Percentiles rank a stretch among this genome's conserved stretches.
Evolutionary conservation across 768 basidiomycete species (phyloP).

Genomic region (Russula abietina): DNA sequence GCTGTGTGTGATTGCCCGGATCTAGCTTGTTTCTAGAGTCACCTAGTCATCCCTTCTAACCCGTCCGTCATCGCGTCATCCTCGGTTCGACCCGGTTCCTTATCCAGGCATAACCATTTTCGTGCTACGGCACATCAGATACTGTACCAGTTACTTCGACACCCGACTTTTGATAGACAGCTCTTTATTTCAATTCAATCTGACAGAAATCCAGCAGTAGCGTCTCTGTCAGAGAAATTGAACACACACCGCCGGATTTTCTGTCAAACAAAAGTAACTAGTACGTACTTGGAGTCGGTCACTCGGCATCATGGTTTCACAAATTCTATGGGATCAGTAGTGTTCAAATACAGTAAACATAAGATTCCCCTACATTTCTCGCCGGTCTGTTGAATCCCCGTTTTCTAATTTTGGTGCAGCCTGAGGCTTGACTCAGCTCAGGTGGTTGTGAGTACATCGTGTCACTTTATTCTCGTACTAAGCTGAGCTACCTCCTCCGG

Average conservation of each 20-base stretch:
- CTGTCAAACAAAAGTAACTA: neutral
- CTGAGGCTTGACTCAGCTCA: no score
- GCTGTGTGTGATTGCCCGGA: no score
- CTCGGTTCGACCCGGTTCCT: neutral
- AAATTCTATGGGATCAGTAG: neutral
- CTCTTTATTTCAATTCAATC: neutral
- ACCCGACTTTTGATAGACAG: neutral
- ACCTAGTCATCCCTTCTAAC: neutral
- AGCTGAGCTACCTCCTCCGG: neutral
- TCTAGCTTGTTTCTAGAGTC: neutral
- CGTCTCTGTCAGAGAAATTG: no score
- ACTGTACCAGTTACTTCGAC: no score
- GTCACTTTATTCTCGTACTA: neutral
- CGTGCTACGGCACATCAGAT: neutral
- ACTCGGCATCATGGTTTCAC: neutral
- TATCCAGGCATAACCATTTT: neutral
- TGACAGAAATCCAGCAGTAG: neutral
- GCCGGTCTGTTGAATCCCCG: neutral
- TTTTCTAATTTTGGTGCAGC: neutral
- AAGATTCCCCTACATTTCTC: neutral
- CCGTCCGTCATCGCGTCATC: no score
- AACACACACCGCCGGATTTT: neutral
- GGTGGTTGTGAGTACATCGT: no score
- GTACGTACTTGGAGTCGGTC: no score
- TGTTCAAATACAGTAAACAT: neutral